Evolutionary conservation across 2,329 filamentous ascomycete genomes (phyloP), one percentile per base, ranked within the genome.

Genomic region (Zymoseptoria crescenta): DNA sequence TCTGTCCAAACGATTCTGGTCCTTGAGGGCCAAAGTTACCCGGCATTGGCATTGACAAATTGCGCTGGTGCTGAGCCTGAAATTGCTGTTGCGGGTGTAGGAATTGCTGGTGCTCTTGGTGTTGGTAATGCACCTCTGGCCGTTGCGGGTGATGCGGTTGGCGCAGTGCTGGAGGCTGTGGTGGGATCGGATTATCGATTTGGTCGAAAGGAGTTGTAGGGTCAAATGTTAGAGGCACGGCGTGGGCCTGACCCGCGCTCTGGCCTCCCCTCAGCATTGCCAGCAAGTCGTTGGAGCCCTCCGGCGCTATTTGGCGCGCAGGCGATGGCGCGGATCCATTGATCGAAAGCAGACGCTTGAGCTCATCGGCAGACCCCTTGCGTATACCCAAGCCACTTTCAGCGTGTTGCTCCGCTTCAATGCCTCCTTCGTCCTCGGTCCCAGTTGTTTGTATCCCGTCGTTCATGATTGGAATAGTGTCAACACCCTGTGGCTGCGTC

Each of bases 151-250:
- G 80, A 52, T 76, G 75, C 30, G 76, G 68, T 54, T 85, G 83
- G 52, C 85, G 83, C 49, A 81, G 83, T 49, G 75, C 76, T 13
- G 85, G 83, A 68, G 82, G 79, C 28, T 62, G 59, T 49, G 79
- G 70, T 21, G 80, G 77, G 27, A 81, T 77, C 16, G 55, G 19
- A 4, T 72, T 69, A 55, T 77, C 73, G 19, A 77, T 76, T 61
- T 84, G 81, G 13, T 87, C 82, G 30, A 82, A 55, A 79, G 78
- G 49, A 77, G 79, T 60, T 72, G 68, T 57, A 70, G 72, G 60
- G 58, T 68, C 49, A 52, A 59, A 58, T 50, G 45, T 62, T 59
- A 48, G 62, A 54, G 45, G 65, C 65, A 57, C 63, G 51, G 63
- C 50, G 48, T 50, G 55, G 0, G 55, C 56, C 28, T 53, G 52